phyloP scores from a whole-genome alignment of 2,329 filamentous ascomycete species.

The Exophiala oligosperma region DNA sequence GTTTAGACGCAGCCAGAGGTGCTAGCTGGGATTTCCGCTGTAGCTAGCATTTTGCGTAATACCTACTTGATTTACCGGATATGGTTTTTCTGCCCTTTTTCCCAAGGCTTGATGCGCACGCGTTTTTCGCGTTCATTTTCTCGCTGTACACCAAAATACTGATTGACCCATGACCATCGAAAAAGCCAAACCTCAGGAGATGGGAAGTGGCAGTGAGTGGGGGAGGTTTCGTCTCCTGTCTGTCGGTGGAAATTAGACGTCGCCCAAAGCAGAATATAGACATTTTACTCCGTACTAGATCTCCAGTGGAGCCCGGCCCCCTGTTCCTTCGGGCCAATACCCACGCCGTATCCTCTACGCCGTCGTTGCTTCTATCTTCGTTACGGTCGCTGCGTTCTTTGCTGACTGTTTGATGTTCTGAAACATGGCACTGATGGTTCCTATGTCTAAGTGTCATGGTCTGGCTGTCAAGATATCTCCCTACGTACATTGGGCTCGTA shows the following conservation, averaged over 20 bases:
- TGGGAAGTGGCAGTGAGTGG: neutral
- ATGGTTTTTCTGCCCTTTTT: slow-evolving; percentile 3
- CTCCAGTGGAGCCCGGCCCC: neutral
- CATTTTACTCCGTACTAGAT: neutral
- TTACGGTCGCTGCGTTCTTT: neutral
- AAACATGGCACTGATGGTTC: neutral
- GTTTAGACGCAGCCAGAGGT: slow-evolving; percentile 24
- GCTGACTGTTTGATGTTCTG: neutral
- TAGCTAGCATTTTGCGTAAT: slow-evolving; percentile 26
- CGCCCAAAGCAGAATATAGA: neutral
- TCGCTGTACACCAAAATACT: neutral
- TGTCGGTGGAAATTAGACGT: neutral
- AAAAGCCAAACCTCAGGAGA: neutral
- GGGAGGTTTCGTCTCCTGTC: neutral
- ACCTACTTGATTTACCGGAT: slow-evolving; percentile 25
- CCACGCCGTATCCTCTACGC: no score
- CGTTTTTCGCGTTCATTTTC: neutral
- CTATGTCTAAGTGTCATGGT: neutral
- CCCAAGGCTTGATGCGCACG: neutral
- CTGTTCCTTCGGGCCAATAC: no score
- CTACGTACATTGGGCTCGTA: neutral
- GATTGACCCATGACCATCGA: neutral
- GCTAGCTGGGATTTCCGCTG: slow-evolving; percentile 23
- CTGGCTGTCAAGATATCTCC: neutral
- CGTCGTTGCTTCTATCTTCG: no score